Evolutionary conservation across 2,329 filamentous ascomycete genomes (phyloP).

Genomic region (Hypoxylon sp.): DNA sequence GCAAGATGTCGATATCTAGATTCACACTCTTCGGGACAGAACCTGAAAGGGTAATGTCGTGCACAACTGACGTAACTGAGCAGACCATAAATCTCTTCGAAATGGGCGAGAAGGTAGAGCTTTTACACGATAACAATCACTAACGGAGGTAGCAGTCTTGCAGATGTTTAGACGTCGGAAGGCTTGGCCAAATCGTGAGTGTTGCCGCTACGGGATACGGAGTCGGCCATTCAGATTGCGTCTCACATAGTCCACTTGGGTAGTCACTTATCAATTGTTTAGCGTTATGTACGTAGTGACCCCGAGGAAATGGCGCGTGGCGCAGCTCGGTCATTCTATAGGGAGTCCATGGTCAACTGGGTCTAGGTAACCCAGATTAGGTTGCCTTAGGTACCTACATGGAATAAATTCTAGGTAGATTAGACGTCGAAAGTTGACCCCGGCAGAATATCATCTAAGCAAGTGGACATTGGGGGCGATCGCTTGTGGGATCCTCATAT

Average conservation of each 20-base stretch:
- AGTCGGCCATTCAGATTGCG: too few relatives aligned
- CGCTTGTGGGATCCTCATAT: slow-evolving; percentile 17
- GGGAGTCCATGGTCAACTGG: too few relatives aligned
- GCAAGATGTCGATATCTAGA: slow-evolving; percentile 12
- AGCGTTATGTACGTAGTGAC: too few relatives aligned
- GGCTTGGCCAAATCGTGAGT: slow-evolving; percentile 27
- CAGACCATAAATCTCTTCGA: background rate
- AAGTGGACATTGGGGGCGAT: slow-evolving; percentile 32
- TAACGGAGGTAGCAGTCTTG: slow-evolving; percentile 9
- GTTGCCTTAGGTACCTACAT: too few relatives aligned
- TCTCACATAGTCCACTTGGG: background rate
- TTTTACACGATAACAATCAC: slow-evolving; percentile 33
- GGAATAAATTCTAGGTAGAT: too few relatives aligned
- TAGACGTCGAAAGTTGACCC: slow-evolving; percentile 5
- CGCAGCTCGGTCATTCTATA: too few relatives aligned
- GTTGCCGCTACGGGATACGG: slow-evolving; percentile 7
- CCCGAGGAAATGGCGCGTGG: too few relatives aligned
- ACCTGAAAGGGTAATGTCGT: slow-evolving; percentile 26
- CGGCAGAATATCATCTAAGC: slow-evolving; percentile 9
- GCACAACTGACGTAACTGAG: slow-evolving; percentile 21
- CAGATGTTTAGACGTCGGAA: slow-evolving; percentile 17
- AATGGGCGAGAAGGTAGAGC: slow-evolving; percentile 1
- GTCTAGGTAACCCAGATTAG: too few relatives aligned
- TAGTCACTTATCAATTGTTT: background rate
- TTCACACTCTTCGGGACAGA: slow-evolving; percentile 22